phyloP scores from a whole-genome alignment of 441 rosid species.

The Adansonia gregorii region DNA sequence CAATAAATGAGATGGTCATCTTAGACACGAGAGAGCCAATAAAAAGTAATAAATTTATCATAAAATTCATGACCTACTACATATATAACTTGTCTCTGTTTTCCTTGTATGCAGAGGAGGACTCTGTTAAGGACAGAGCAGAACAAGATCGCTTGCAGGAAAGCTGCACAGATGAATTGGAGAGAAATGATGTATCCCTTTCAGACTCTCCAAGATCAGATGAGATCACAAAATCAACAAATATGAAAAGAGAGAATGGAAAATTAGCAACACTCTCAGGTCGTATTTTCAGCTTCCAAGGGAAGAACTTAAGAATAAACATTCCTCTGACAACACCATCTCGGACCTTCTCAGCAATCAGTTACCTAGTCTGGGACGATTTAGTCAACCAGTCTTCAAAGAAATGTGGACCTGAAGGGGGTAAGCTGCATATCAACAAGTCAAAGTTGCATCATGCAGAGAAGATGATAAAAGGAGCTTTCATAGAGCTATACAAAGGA shows the following conservation, averaged over 20 bases:
- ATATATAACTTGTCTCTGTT: background rate
- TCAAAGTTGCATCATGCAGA: slow-evolving; percentile 78
- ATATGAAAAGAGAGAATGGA: slow-evolving; percentile 52
- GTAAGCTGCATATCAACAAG: slow-evolving; percentile 67
- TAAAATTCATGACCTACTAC: background rate
- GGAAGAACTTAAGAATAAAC: slow-evolving; percentile 77
- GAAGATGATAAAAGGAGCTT: slow-evolving; percentile 92
- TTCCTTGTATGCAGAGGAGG: slow-evolving; percentile 60
- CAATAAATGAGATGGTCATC: background rate
- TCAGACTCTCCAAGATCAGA: slow-evolving; percentile 53
- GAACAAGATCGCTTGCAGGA: slow-evolving; percentile 59
- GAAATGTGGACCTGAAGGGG: slow-evolving; percentile 60
- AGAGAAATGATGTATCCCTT: slow-evolving; percentile 37
- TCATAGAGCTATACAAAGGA: slow-evolving; percentile 86
- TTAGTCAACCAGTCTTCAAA: slow-evolving; percentile 64
- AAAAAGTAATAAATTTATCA: background rate
- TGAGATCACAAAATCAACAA: slow-evolving; percentile 47
- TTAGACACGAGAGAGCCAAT: background rate
- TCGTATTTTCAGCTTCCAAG: slow-evolving; percentile 62
- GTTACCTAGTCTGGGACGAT: slow-evolving; percentile 76
- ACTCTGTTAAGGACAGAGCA: slow-evolving; percentile 57
- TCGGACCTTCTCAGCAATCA: slow-evolving; percentile 78
- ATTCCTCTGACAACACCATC: slow-evolving; percentile 87
- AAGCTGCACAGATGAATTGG: slow-evolving; percentile 46
- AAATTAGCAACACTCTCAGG: slow-evolving; percentile 55